Base-by-base conservation (phyloP, 345 rosid genomes). In the Gossypioides kirkii region DNA sequence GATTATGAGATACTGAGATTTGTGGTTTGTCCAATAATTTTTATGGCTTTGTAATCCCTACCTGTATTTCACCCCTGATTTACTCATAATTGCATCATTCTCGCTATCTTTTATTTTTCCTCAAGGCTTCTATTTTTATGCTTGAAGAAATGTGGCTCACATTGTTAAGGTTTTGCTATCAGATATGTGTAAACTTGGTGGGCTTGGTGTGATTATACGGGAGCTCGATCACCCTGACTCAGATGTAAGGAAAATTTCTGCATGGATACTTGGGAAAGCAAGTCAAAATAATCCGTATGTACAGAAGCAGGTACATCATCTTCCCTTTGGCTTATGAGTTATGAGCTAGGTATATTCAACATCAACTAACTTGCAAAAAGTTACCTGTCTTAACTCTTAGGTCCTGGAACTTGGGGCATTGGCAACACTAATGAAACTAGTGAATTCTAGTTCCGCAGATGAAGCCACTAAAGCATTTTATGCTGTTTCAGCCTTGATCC, bases 211-310 rank as follows among this genome's bases (percentile, higher is more conserved):
- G 52, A 77, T 92, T 32, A 72, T 86, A 61, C 76, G 70, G 74
- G 84, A 91, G 79, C 94, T 92, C 60, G 71, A 77, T 81, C 97
- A 92, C 77, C 81, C 84, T 63, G 93, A 92, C 61, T 17, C 90
- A 14, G 93, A 86, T 16, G 79, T 85, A 55, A 85, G 97, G 85
- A 92, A 78, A 78, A 62, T 86, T 75, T 89, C 99, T 73, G 98
- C 99, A 43, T 95, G 99, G 99, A 86, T 95, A 75, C 80, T 95
- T 10, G 99, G 99, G 61, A 91, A 82, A 80, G 96, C 98, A 13
- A 77, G 97, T 82, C 98, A 95, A 82, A 95, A 95, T 80, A 87
- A 92, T 82, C 91, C 91, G 11, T 75, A 82, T 80, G 84, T 92
- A 80, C 96, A 95, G 85, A 84, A 80, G 75, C 91, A 95, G 94